A percentile compares a stretch with the other conserved stretches of the same genome.
These are phyloP conservation scores for Ganoderma lingzhi DNA, from an alignment of 1,284 basidiomycete genomes.

Conservation along the genomic window DNA sequence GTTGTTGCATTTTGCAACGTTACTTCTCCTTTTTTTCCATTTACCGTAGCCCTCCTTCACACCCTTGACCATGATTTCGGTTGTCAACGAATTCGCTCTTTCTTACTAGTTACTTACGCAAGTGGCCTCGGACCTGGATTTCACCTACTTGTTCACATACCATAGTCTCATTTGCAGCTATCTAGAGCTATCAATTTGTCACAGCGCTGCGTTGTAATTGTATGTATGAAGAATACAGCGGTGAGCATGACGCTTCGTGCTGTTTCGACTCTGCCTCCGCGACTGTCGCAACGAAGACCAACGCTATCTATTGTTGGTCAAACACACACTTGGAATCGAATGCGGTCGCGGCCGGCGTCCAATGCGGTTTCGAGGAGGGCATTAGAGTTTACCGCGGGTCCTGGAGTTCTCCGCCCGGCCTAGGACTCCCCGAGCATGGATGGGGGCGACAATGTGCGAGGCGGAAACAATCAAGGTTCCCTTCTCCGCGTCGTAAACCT, in stretches of 20 bases:
- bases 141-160: background rate
- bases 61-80: background rate
- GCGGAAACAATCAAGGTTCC: constrained; percentile 37
- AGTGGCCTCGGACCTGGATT: background rate
- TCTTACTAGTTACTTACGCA: background rate
- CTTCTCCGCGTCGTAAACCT: constrained; percentile 40
- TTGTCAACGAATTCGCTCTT: background rate
- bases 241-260: background rate
- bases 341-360: background rate
- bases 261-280: background rate
- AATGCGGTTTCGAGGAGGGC: background rate
- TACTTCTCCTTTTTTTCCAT: background rate
- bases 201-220: background rate
- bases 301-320: background rate
- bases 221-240: background rate
- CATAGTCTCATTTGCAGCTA: background rate
- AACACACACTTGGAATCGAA: background rate
- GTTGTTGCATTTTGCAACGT: background rate
- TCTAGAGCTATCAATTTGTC: background rate
- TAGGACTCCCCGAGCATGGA: background rate
- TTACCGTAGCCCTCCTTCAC: background rate
- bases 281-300: background rate
- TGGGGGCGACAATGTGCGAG: constrained; percentile 36
- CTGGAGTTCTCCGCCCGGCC: background rate
- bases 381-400: background rate